Conservation (phyloP, 495 filamentous ascomycete species). For the Parathielavia hyrcaniae region DNA sequence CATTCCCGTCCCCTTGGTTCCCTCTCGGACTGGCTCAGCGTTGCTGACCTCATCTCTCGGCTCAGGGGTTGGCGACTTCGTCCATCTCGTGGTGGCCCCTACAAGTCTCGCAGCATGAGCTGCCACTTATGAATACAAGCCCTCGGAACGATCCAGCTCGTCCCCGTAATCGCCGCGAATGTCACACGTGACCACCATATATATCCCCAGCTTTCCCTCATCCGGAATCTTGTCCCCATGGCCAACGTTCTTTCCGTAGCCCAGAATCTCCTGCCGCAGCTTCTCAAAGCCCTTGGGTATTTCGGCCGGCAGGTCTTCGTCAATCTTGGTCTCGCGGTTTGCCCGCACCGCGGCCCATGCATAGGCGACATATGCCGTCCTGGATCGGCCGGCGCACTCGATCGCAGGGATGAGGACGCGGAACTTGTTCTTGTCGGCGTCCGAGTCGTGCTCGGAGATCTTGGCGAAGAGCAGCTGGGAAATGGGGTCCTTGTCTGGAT, state of each 20-base stretch:
- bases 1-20: too few species aligned
- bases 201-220: not conserved
- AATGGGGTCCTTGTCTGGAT: constrained; percentile 1
- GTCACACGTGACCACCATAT: not conserved
- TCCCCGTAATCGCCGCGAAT: not conserved
- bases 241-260: not conserved
- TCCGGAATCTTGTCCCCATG: not conserved
- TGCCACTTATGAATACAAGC: not conserved
- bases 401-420: not conserved
- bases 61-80: too few species aligned
- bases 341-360: not conserved
- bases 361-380: not conserved
- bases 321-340: not conserved
- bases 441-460: not conserved
- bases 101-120: not conserved
- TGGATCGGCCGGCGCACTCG: not conserved
- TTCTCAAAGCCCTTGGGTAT: not conserved
- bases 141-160: not conserved
- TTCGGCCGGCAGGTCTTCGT: not conserved
- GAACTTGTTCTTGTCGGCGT: constrained; percentile 1
- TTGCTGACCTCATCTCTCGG: too few species aligned
- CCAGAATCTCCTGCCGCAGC: constrained; percentile 3
- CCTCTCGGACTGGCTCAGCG: too few species aligned
- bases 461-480: not conserved
- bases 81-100: too few species aligned